Evolutionary conservation across 306 rosid species (phyloP).

Genomic region (Gleditsia sinensis): DNA sequence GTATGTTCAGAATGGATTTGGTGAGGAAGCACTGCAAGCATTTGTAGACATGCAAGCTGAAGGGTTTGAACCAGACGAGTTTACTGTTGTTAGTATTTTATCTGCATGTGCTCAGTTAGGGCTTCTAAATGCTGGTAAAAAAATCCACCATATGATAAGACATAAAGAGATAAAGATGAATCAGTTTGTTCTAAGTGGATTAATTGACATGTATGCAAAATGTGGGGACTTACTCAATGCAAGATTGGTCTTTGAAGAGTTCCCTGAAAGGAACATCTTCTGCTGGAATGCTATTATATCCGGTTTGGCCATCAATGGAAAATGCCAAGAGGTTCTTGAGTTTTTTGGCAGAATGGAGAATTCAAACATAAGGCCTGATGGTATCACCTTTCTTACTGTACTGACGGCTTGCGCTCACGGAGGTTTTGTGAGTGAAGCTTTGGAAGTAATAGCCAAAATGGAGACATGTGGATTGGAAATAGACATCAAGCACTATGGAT

Average conservation of each 20-base stretch:
- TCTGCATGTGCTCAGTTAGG: conserved; percentile 76
- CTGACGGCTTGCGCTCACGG: conserved; percentile 71
- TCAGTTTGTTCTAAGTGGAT: conserved; percentile 61
- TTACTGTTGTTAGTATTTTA: conserved; percentile 60
- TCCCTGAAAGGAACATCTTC: conserved; percentile 45
- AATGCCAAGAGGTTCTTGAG: conserved; percentile 59
- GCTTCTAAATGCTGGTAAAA: conserved; percentile 52
- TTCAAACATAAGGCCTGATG: conserved; percentile 54
- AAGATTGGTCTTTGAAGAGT: conserved; percentile 54
- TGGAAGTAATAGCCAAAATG: conserved; percentile 58
- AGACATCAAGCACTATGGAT: conserved; percentile 58
- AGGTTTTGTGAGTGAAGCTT: conserved; percentile 59
- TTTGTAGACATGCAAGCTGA: conserved; percentile 52
- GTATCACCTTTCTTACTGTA: conserved; percentile 58
- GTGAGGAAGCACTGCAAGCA: conserved; percentile 56
- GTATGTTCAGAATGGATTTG: conserved; percentile 63
- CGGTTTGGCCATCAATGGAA: conserved; percentile 65
- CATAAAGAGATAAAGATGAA: conserved; percentile 39
- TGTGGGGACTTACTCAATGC: conserved; percentile 72
- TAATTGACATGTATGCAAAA: conserved; percentile 78
- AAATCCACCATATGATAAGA: conserved; percentile 51
- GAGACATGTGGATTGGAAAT: conserved; percentile 50
- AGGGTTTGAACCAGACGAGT: conserved; percentile 61
- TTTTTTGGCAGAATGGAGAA: conserved; percentile 54
- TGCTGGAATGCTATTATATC: conserved; percentile 83